Conservation (phyloP, 306 rosid species). For the Carpinus viminea region DNA sequence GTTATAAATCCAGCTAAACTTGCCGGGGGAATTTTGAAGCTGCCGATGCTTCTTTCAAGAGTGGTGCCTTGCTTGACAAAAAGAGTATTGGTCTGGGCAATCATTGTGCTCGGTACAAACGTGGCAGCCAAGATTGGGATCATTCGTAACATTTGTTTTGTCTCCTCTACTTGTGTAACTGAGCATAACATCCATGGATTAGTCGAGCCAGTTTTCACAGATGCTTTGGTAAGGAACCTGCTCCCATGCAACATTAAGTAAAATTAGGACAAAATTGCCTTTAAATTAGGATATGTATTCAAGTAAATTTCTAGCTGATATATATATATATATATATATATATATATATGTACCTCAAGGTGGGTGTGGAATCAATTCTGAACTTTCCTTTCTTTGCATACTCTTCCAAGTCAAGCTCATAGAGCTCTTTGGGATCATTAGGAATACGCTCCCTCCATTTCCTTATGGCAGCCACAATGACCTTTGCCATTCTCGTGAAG, state of each 20-base stretch:
- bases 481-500: constrained; percentile 62
- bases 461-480: constrained; percentile 57
- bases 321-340: not conserved
- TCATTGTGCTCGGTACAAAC: constrained; percentile 76
- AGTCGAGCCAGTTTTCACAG: constrained; percentile 41
- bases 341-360: constrained; percentile 72
- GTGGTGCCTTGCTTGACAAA: constrained; percentile 95
- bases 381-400: constrained; percentile 47
- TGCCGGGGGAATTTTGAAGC: constrained; percentile 78
- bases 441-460: constrained; percentile 66
- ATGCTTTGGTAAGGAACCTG: constrained; percentile 49
- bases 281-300: too few relatives aligned
- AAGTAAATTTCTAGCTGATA: not conserved
- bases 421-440: constrained; percentile 49
- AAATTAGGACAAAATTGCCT: not conserved
- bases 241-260: constrained; percentile 2
- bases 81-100: constrained; percentile 77
- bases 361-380: constrained; percentile 69
- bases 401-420: constrained; percentile 56
- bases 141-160: constrained; percentile 78
- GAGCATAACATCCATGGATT: constrained; percentile 53
- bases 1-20: constrained; percentile 72
- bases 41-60: constrained; percentile 60
- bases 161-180: constrained; percentile 86
- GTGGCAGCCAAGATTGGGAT: constrained; percentile 59